Conservation (phyloP, 1,284 basidiomycete genomes). For the Ceratobasidium sp. region DNA sequence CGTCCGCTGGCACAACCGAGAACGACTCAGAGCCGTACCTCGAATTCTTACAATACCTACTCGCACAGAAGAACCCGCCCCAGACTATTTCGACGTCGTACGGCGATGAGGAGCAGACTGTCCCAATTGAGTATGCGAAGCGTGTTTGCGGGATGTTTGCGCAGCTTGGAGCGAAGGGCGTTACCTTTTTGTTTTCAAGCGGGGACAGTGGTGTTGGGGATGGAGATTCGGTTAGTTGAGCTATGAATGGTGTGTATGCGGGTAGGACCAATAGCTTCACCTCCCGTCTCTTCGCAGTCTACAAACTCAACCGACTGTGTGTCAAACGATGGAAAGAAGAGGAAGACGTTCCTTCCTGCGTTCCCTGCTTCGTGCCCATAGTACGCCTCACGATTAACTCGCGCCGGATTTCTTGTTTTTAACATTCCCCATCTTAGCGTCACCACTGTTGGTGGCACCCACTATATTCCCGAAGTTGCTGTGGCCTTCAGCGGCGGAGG, state of each 20-base stretch:
- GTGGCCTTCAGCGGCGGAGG: slow-evolving; percentile 72
- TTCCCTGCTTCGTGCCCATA: slow-evolving; percentile 69
- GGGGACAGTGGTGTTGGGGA: slow-evolving; percentile 80
- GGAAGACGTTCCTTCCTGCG: slow-evolving; percentile 64
- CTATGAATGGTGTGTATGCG: background rate
- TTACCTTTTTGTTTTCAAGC: slow-evolving; percentile 69
- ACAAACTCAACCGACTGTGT: slow-evolving; percentile 61
- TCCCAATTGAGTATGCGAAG: slow-evolving; percentile 68
- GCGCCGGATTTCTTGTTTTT: background rate
- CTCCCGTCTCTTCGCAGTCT: slow-evolving; percentile 54
- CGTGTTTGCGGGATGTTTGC: slow-evolving; percentile 73
- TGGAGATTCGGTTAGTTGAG: slow-evolving; percentile 49
- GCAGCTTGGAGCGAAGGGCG: slow-evolving; percentile 71
- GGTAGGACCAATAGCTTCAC: background rate
- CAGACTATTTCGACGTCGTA: slow-evolving; percentile 71
- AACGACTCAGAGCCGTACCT: slow-evolving; percentile 71
- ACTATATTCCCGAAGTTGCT: slow-evolving; percentile 65
- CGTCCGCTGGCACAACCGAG: slow-evolving; percentile 59
- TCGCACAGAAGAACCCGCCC: slow-evolving; percentile 58
- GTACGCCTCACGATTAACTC: slow-evolving; percentile 50
- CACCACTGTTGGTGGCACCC: slow-evolving; percentile 68
- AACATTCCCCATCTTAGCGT: slow-evolving; percentile 52
- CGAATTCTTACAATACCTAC: slow-evolving; percentile 71
- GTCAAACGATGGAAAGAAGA: slow-evolving; percentile 68
- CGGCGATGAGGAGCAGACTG: slow-evolving; percentile 74